phyloP scores from a whole-genome alignment of 345 rosid genomes.

The Gynandropsis gynandra region DNA sequence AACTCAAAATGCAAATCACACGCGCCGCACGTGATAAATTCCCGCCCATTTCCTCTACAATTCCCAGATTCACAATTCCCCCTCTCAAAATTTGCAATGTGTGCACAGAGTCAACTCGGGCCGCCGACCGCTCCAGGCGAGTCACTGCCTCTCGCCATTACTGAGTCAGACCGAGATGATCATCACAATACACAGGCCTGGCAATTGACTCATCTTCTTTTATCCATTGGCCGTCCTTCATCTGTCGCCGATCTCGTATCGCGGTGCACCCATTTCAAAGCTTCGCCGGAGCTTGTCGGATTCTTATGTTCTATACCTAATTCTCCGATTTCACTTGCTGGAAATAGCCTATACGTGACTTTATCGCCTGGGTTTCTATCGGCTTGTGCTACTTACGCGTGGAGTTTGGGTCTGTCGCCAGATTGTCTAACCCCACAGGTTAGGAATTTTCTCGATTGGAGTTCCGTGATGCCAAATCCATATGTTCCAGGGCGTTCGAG shows the following conservation, averaged over 20 bases:
- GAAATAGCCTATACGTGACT: conserved; percentile 19
- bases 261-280: conserved; percentile 11
- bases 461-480: conserved; percentile 8
- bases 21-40: conserved; percentile 24
- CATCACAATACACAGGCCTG: conserved; percentile 12
- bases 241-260: conserved; percentile 13
- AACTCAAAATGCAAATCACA: conserved; percentile 18
- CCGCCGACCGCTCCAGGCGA: conserved; percentile 10
- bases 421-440: conserved; percentile 10
- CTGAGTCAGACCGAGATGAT: conserved; percentile 11
- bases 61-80: conserved; percentile 17
- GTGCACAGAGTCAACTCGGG: conserved; percentile 9
- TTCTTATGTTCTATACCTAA: conserved; percentile 25
- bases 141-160: conserved; percentile 3
- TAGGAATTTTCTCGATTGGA: conserved; percentile 7
- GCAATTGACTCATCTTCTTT: conserved; percentile 23
- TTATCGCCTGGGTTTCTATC: conserved; percentile 23
- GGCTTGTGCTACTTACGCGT: conserved; percentile 15
- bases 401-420: conserved; percentile 17
- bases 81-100: conserved; percentile 9
- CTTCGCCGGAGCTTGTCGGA: conserved; percentile 15
- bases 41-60: conserved; percentile 29
- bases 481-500: neutral
- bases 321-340: conserved; percentile 26
- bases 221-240: conserved; percentile 19